These are phyloP conservation scores for Neurospora sp. DNA, from an alignment of 495 filamentous ascomycete species.

Conservation along the genomic window DNA sequence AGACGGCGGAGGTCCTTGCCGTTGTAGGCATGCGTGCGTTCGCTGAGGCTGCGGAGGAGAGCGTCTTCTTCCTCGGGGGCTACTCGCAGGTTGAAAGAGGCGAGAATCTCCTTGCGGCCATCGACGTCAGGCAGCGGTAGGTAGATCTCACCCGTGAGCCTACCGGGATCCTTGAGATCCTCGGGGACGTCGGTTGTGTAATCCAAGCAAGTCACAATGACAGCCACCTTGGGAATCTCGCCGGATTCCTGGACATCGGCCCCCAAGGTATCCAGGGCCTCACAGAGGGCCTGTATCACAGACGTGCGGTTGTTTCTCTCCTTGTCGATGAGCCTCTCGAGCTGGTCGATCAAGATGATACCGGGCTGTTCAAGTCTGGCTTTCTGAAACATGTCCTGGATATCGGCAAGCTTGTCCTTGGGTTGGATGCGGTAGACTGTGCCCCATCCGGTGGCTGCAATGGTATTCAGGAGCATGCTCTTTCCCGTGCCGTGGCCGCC, in stretches of 20 bases:
- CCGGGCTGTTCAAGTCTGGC: conserved; percentile 66
- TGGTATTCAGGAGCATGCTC: conserved; percentile 53
- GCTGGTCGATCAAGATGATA: conserved; percentile 71
- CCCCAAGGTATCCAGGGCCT: conserved; percentile 41
- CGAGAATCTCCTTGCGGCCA: conserved; percentile 67
- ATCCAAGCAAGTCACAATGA: conserved; percentile 66
- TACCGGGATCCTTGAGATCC: conserved; percentile 53
- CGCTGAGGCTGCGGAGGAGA: conserved; percentile 33
- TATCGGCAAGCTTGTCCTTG: conserved; percentile 43
- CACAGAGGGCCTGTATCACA: conserved; percentile 39
- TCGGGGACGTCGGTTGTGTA: conserved; percentile 67
- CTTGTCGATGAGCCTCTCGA: conserved; percentile 66
- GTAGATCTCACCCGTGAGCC: conserved; percentile 64
- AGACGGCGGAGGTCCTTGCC: conserved; percentile 37
- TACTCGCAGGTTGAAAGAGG: conserved; percentile 32
- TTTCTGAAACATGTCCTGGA: conserved; percentile 61
- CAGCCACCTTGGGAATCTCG: conserved; percentile 38
- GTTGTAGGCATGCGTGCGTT: conserved; percentile 46
- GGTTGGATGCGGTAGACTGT: conserved; percentile 51
- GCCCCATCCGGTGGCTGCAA: conserved; percentile 60
- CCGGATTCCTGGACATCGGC: conserved; percentile 23
- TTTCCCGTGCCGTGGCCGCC: conserved; percentile 81
- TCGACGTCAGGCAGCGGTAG: conserved; percentile 66
- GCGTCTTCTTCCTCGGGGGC: conserved; percentile 24
- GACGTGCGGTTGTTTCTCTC: conserved; percentile 38